Base-by-base conservation (phyloP, 176 grass and related monocot species). In the Melocanna baccifera region DNA sequence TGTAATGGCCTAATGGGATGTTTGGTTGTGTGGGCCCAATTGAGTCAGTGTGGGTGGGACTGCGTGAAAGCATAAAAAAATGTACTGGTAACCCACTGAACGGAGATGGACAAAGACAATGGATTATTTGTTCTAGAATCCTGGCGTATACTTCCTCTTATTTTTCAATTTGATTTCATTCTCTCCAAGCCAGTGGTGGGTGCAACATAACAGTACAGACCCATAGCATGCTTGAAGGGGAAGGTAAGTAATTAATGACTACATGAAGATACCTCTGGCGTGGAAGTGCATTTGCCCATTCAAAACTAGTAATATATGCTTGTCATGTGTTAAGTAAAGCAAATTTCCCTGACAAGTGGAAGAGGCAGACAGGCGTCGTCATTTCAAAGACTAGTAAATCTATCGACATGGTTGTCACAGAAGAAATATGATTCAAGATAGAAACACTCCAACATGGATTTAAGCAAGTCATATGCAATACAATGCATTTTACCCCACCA, bases 331-430 rank as follows among this genome's bases (percentile, higher is more conserved):
- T 61, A 57, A 67, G 12, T 43, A 32, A 65, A 80, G 20, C 7
- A 32, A 45, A 12, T 10, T 45, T 67, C 32, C 11, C 25, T 9
- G 45, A 74, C 62, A 84, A 56, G 20, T 78, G n/a, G 4, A 56
- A 46, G 58, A 63, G 8, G 50, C 11, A 5, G 26, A 39, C n/a
- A 84, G 45, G 43, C 30, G 6, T 46, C 34, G 2, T 42, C 28
- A 12, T 85, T 77, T 55, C 37, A 81, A 39, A 79, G 29, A 69
- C 40, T 34, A 34, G 22, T 75, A 37, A 79, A 37, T 78, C 19
- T 73, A 89, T 73, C 20, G 55, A 78, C 14, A 71, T n/a, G 59
- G 19, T 79, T 82, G 57, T 64, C 79, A 61, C 34, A 82, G 39
- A 9, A 69, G 66, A 15, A 25, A 86, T 78, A 76, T 47, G 59